Base-by-base conservation (phyloP, 371 early-diverging fungal genomes). In the Syncephalastrum sp. region DNA sequence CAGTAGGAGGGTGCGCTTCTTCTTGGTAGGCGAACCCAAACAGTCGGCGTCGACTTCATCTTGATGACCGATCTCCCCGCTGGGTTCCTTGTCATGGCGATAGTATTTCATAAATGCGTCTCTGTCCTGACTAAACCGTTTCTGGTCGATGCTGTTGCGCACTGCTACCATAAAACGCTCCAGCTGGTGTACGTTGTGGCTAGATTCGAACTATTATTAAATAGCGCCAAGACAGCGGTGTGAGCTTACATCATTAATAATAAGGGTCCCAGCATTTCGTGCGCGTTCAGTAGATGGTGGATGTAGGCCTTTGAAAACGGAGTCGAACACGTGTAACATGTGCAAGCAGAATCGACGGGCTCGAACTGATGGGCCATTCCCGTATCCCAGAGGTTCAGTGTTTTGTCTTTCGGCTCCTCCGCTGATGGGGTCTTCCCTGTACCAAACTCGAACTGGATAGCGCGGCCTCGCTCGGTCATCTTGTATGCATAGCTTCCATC, bases 231-330 rank as follows among this genome's bases (percentile, higher is more conserved):
- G 42, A 43, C 19, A 46, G 54, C n/a, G 38, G 38, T 12, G n/a
- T 10, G 19, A 24, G 38, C 44, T 54, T 76, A 79, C 80, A 79
- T 79, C 86, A 89, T 90, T 15, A 92, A 63, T 52, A 92, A 65
- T 16, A 92, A 84, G 0, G 85, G 82, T 5, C 82, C 91, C 52
- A 92, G 69, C 91, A 92, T 92, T 68, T 92, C 92, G 47, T 87
- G 87, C 5, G 90, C 80, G 50, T 76, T 80, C 48, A 90, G 58
- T 42, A 92, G 72, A 58, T 92, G 92, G 64, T 90, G 86, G 53
- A 90, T 79, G 61, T 90, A 92, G 5, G 91, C 86, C 27, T 87
- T 82, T 21, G 87, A 81, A 69, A 91, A 87, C 38, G 78, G 78
- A 27, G 73, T 72, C 47, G 75, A 65, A 61, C 92, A 91, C 15